A percentile compares a stretch with the other conserved stretches of the same genome.
Conservation (phyloP, 768 basidiomycete species). For the Suillus placidus region DNA sequence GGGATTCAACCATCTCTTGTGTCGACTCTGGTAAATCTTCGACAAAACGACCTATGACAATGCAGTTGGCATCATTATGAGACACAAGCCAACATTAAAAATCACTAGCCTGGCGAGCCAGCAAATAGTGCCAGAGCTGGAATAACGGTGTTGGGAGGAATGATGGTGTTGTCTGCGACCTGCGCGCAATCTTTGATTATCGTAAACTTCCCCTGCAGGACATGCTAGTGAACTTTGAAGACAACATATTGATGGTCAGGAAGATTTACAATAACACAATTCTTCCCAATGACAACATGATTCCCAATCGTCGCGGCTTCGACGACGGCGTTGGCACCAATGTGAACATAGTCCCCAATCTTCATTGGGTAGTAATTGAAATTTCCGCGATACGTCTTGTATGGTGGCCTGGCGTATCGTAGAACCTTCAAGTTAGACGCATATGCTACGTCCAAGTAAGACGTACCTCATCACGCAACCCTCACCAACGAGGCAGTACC, state of each 20-base stretch:
- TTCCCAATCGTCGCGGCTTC: constrained; percentile 96
- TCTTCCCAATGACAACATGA: constrained; percentile 93
- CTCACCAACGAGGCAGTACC: constrained; percentile 92
- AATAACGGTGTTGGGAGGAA: constrained; percentile 91
- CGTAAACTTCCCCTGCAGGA: constrained; percentile 84
- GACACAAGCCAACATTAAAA: constrained; percentile 3
- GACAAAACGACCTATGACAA: constrained; percentile 65
- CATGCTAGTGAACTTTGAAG: constrained; percentile 1
- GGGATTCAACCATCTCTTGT: constrained; percentile 86
- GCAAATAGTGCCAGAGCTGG: constrained; percentile 84
- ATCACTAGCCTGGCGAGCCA: constrained; percentile 82
- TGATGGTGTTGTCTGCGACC: constrained; percentile 85
- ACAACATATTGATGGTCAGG: constrained; percentile 4
- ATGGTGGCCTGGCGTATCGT: constrained; percentile 61
- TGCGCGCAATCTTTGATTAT: constrained; percentile 96
- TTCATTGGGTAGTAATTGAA: constrained; percentile 99
- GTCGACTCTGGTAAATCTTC: constrained; percentile 92
- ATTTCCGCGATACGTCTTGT: constrained; percentile 87
- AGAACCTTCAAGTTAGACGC: neutral
- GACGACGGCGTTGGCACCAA: constrained; percentile 85
- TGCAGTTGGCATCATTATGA: constrained; percentile 4
- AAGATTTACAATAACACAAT: constrained; percentile 83
- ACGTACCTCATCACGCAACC: constrained; percentile 82
- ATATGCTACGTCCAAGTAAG: constrained; percentile 5
- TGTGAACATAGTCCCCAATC: constrained; percentile 93